Base-by-base conservation (phyloP, 495 filamentous ascomycete species). In the Halenospora varia region DNA sequence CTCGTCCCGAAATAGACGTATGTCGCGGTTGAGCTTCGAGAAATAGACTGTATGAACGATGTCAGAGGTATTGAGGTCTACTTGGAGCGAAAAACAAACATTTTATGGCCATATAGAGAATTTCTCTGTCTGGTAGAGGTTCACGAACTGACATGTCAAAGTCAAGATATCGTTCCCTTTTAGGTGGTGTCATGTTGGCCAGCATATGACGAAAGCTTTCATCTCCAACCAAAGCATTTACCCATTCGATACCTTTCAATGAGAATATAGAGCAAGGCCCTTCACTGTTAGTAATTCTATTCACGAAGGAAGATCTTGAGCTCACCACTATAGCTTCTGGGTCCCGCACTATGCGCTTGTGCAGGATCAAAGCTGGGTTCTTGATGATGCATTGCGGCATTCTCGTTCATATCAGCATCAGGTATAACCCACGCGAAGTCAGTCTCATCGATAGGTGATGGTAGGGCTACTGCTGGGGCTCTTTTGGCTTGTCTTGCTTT, bases 241-340 rank as follows among this genome's bases (percentile, higher is more conserved):
- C 35, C 51, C 51, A 53, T 10, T 24, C n/a, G n/a, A 53, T 35
- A 24, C 51, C 51, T 25, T 53, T 24, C 3, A 18, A 35, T 13
- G 51, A 53, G 24, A 53, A 53, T 20, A 53, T 41, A 23, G 51
- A 53, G 17, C 51, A 53, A 6, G 51, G 18, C 2, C 51, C 51
- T 44, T 42, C n/a, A 20, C 22, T 22, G 29, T 35, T 49, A 6
- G 25, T 6, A 24, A 19, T 23, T 49, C 8, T 17, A 46, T 46
- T 9, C 8, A 20, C 17, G 19, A 17, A 20, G 19, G 17, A 20
- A 17, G 42, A 46, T 46, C 42, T 8, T 9, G 17, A 46, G 19
- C 42, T 9, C n/a, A 20, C 13, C 13, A n/a, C n/a, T 46, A 17
- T n/a, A 46, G 13, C 13, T 6, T 46, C 19, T 35, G 29, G 29